Evolutionary conservation across 441 rosid species (phyloP), one percentile per base, ranked within the genome.

Genomic region (Euphorbia celastroides): DNA sequence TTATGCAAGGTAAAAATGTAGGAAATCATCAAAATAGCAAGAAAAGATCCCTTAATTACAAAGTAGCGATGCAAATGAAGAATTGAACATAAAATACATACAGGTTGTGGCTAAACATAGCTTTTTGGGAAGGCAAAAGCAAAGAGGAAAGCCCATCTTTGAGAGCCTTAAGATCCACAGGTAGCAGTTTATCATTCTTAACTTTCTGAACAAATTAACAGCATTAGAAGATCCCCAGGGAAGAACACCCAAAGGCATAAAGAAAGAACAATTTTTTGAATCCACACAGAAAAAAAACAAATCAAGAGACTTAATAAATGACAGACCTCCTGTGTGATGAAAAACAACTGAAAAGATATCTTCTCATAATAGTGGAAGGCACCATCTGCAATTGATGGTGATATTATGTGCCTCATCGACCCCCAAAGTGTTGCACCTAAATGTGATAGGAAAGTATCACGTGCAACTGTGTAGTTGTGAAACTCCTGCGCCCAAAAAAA

Each of bases 361-460:
- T 85, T 90, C 79, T 92, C 99, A 73, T 95, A 95, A 77, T 86
- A 84, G 75, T 92, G 99, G 79, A 90, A 92, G 77, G 97, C 93
- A 70, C 97, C 99, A 75, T 92, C 98, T 75, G 96, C 90, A 76
- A 92, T 79, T 61, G 98, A 95, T 54, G 98, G 99, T 59, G 99
- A 87, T 74, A 90, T 69, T 67, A 95, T 74, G 64, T 95, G 99
- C 78, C 93, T 87, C 93, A 95, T 81, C 31, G 98, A 87, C 46
- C 97, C 99, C 99, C 97, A 88, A 36, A 95, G 83, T 32, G 90
- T 86, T 36, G 98, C 89, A 72, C 98, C 99, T 75, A 95, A 79
- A 79, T 95, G 98, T 52, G 99, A 87, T 65, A 95, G 97, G 81
- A 95, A 90, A 52, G 92, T 79, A 86, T 95, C 99, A 30, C 95